Evolutionary conservation across 2,329 filamentous ascomycete genomes (phyloP), one percentile per base, ranked within the genome.

Genomic region (Rutstroemia sp.): DNA sequence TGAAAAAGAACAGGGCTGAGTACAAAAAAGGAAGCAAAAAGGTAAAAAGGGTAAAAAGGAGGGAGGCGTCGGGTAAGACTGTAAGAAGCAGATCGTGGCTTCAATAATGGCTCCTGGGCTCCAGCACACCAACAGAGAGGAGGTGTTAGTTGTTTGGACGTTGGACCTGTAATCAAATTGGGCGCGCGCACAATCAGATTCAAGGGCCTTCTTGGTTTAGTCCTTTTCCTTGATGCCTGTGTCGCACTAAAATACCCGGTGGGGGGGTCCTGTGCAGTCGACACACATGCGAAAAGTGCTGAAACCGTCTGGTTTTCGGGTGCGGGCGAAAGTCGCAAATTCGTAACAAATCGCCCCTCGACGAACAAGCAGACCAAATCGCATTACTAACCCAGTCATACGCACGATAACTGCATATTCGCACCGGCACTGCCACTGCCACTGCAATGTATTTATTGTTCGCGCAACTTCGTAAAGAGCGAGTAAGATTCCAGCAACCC

Each of bases 51-150:
- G 25, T 27, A 27, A 27, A 27, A 23, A 21, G 18, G 39, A 56
- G 48, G 37, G 50, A 41, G 51, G 48, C 45, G 39, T 23, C 38
- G 37, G 16, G 45, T 45, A 23, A 47, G 37, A 42, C 10, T 41
- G 47, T 61, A 30, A 52, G 41, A 34, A 23, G 41, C 27, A 27
- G 48, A 50, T 56, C 27, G 63, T 63, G 62, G 61, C 61, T 61
- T 58, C 57, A 55, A 54, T 45, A 25, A 51, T 19, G 9, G 21
- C 12, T 23, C 21, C 42, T 14, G 42, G 37, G 23, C 14, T n/a
- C 8, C 39, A 42, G 49, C 27, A 14, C 19, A 51, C 27, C 16
- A 42, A 25, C 16, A 37, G 51, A 5, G 34, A 18, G 16, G 21
- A 46, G 25, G 46, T 52, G 30, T 34, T 34, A 12, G 30, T 48